Evolutionary conservation across 805 yeast species (phyloP).

Genomic region (Ogataea dorogensis): DNA sequence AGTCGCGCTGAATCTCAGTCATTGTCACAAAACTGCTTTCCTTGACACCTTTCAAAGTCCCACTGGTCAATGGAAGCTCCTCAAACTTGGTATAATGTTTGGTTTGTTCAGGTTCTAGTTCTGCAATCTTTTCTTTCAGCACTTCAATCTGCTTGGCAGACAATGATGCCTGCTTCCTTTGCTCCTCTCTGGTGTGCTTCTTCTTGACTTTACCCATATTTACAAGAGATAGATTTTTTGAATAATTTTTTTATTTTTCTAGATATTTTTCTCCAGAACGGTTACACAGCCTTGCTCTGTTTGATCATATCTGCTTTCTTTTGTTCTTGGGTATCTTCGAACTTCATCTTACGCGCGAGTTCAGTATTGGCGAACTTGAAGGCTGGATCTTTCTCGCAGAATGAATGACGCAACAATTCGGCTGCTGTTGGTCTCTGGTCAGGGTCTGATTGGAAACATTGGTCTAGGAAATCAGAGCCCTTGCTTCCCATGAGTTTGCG

Average conservation of each 20-base stretch:
- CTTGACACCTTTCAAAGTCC: constrained; percentile 68
- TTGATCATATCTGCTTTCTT: constrained; percentile 28
- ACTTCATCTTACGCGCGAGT: constrained; percentile 32
- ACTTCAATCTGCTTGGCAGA: constrained; percentile 38
- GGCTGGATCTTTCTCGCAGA: constrained; percentile 25
- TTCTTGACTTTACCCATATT: constrained; percentile 31
- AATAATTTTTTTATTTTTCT: constrained; percentile 2
- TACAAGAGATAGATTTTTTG: background rate
- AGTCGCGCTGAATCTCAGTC: constrained; percentile 82
- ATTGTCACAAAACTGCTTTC: constrained; percentile 74
- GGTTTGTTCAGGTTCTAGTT: constrained; percentile 46
- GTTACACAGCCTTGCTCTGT: constrained; percentile 15
- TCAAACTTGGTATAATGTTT: constrained; percentile 50
- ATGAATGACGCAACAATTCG: constrained; percentile 51
- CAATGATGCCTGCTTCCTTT: constrained; percentile 23
- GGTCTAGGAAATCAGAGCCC: constrained; percentile 70
- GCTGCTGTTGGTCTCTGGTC: constrained; percentile 86
- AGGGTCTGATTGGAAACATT: constrained; percentile 78
- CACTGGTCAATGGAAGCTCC: constrained; percentile 72
- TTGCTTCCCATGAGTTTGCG: constrained; percentile 55
- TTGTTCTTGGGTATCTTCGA: constrained; percentile 28
- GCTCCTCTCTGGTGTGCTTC: constrained; percentile 32
- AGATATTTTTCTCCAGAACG: constrained; percentile 1
- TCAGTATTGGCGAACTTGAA: constrained; percentile 33
- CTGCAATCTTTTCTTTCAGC: constrained; percentile 52